Evolutionary conservation across 106 monocot species (phyloP), one percentile per base, ranked within the genome.

Genomic region (Vanilla planifolia): DNA sequence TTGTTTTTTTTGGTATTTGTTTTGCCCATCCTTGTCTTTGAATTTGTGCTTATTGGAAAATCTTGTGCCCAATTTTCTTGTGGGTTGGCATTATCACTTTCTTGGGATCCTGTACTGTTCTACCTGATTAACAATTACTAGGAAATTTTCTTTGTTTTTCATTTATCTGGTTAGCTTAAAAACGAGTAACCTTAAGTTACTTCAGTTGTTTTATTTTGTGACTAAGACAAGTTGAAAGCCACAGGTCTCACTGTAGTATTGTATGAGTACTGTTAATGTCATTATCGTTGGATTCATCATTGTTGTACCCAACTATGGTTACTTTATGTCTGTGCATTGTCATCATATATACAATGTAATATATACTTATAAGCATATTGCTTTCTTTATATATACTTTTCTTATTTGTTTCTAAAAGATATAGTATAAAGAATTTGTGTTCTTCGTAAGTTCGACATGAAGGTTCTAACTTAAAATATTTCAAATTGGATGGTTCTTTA

Each of bases 71-170:
- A 43, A 26, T 44, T 59, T 39, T 46, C 17, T 72, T 23, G 35
- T 58, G 48, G 3, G 1, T 57, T 48, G 48, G 51, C 52, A 2
- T 0, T 53, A n/a, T n/a, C n/a, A n/a, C 8, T 60, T 59, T n/a
- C 32, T 42, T 63, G 36, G 43, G 42, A n/a, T 61, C 37, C 7
- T 70, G 25, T 61, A 70, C 41, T 48, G 21, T 10, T 51, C 17
- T 29, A 43, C 9, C 32, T 28, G 61, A 42, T 51, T 51, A 61
- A 70, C 62, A 70, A 70, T 53, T 63, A 26, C 32, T 45, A 32
- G 28, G 22, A 37, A 14, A 55, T 71, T n/a, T n/a, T n/a, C n/a
- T 43, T 16, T 11, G 20, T 57, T 57, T 53, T 57, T 34, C 20
- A 2, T 57, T 26, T 57, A 35, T 19, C 8, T 35, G 29, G 29